A percentile compares a stretch with the other conserved stretches of the same genome.
phyloP scores from a whole-genome alignment of 768 basidiomycete species.

The Lactarius pseudohatsudake region DNA sequence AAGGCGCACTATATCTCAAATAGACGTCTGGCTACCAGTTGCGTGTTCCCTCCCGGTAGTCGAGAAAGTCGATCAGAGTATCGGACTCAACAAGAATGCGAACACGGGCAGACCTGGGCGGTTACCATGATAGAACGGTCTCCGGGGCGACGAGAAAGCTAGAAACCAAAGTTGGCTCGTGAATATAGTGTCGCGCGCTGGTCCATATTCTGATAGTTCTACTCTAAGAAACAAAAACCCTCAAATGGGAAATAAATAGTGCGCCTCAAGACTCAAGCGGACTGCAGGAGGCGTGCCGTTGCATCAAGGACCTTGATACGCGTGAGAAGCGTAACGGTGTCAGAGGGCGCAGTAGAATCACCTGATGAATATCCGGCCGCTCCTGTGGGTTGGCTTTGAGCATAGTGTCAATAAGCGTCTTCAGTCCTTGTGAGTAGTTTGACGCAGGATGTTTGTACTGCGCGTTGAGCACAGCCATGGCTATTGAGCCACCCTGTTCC shows the following conservation, averaged over 20 bases:
- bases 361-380: slow-evolving; percentile 84
- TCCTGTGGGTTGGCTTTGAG: slow-evolving; percentile 79
- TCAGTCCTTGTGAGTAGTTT: slow-evolving; percentile 83
- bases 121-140: background rate
- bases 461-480: slow-evolving; percentile 95
- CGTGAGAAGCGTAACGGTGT: slow-evolving; percentile 8
- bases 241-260: slow-evolving; percentile 3
- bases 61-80: background rate
- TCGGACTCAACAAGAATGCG: background rate
- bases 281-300: slow-evolving; percentile 34
- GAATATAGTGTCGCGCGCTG: background rate
- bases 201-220: background rate
- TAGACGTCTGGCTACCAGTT: background rate
- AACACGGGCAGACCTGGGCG: background rate
- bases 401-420: slow-evolving; percentile 80
- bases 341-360: slow-evolving; percentile 37
- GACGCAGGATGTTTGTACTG: slow-evolving; percentile 88
- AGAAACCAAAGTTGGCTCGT: background rate
- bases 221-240: slow-evolving; percentile 12
- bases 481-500: slow-evolving; percentile 94
- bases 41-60: background rate
- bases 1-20: background rate
- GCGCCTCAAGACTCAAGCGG: background rate
- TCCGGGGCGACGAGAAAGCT: background rate
- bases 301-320: slow-evolving; percentile 56